Base-by-base conservation (phyloP, 176 grass and related monocot species). In the Avena insularis region DNA sequence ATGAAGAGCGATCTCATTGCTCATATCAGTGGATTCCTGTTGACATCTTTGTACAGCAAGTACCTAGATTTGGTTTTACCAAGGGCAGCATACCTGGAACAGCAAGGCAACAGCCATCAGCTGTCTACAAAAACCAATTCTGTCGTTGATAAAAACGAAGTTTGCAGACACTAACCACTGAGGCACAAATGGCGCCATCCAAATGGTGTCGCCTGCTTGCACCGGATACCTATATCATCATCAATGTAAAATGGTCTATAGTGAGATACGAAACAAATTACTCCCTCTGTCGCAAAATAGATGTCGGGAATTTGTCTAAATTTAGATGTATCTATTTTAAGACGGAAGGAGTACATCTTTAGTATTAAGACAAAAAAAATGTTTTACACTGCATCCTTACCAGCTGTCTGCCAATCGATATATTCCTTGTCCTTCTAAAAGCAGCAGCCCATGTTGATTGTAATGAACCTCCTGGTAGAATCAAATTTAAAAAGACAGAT, bases 161-260 rank as follows among this genome's bases (percentile, higher is more conserved):
- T 29, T 64, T 50, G 16, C 13, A 76, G 6, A 23, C 74, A 59
- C 89, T 71, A 81, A 98, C 97, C 97, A 98, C 64, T 98, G 94
- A 89, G 97, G 97, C 67, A 96, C 94, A 90, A 98, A 98, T 0
- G 97, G 97, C 33, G 94, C 90, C 97, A 98, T 98, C 97, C 97
- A 98, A 81, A 98, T 98, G 65, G 85, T 84, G 51, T 98, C 97
- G 10, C 97, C 97, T 59, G 97, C 89, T 93, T 98, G 97, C 68
- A 98, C 69, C 3, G 97, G 94, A 51, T 98, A 98, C 97, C 97
- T 98, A 72, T 85, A 55, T 82, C 48, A 79, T 82, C 73, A 79
- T 82, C 73, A 79, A 51, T 49, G 80, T 45, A 38, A 87, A 84
- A 79, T 17, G 50, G 25, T 85, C 81, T 57, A 9, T 68, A 78